These are phyloP conservation scores for Cutaneotrichosporon cutaneum DNA, from an alignment of 1,284 basidiomycete species.

Conservation along the genomic window DNA sequence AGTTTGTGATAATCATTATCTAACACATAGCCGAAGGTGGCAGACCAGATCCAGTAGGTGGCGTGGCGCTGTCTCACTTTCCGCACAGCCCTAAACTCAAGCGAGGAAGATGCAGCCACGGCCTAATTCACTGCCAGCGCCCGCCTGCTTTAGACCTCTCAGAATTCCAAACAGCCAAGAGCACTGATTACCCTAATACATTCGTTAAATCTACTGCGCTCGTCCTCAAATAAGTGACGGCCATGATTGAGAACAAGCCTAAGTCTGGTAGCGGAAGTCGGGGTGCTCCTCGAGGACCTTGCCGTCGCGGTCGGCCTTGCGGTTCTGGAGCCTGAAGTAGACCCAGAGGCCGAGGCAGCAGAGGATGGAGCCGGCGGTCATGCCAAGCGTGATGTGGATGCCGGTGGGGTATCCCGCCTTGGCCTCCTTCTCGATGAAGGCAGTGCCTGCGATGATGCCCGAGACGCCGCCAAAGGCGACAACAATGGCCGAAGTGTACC, in stretches of 20 bases:
- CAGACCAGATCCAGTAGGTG: too few species aligned
- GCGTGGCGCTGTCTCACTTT: too few species aligned
- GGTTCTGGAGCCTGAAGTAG: constrained; percentile 18
- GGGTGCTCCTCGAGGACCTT: constrained; percentile 17
- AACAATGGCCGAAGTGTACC: constrained; percentile 48
- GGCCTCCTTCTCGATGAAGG: constrained; percentile 36
- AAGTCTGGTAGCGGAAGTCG: constrained; percentile 21
- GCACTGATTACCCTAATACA: too few species aligned
- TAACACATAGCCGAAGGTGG: too few species aligned
- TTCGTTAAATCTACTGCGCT: too few species aligned
- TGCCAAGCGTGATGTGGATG: constrained; percentile 12
- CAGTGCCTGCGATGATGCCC: constrained; percentile 52
- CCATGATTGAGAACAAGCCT: neutral
- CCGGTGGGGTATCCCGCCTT: constrained; percentile 30
- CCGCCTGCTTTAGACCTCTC: too few species aligned
- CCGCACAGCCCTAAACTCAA: too few species aligned
- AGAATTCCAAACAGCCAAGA: too few species aligned
- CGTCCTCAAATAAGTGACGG: too few species aligned
- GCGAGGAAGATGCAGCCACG: too few species aligned
- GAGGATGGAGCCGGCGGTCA: constrained; percentile 1
- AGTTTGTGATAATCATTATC: too few species aligned
- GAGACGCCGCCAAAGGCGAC: constrained; percentile 54
- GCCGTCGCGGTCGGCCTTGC: constrained; percentile 15
- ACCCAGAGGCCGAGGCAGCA: constrained; percentile 7
- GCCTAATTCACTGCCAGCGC: too few species aligned